Base-by-base conservation (phyloP, 129 eudicot species). In the Centaurea solstitialis region DNA sequence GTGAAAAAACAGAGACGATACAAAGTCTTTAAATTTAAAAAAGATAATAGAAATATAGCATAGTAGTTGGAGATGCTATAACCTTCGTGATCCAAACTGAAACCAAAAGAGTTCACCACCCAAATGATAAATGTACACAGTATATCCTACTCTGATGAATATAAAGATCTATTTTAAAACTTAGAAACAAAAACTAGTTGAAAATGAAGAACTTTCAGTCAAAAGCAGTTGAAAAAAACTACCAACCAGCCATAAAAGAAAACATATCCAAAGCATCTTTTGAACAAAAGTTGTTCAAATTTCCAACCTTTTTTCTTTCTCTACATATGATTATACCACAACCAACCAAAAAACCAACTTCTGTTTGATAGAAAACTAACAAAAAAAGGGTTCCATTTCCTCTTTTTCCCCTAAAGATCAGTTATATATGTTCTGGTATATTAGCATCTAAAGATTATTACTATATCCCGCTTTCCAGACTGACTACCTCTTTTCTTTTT, bases 301-400 rank as follows among this genome's bases (percentile, higher is more conserved):
- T 33, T 72, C 12, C 59, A 77, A 65, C 73, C 67, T 53, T 68
- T 81, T 39, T 28, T 65, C 57, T 26, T 64, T 26, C 50, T 77
- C 82, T 77, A 83, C 82, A 77, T 57, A 57, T 57, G 65, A 57
- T 71, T 83, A 83, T 77, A 72, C 43, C 86, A 83, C 86, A 83
- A 77, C 86, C 78, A 77, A 77, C 82, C 82, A 62, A 71, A 76
- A 62, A 62, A 45, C 68, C 75, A 70, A 62, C 17, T 28, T 66
- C 59, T 73, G 74, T 74, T 66, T 45, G 39, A 73, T 18, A 45
- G 59, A 59, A 76, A 82, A 82, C 47, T 50, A 70, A 65, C 70
- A 70, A 77, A 83, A 77, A 67, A 57, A 73, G 65, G 68, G 76
- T 81, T 75, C 39, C 24, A 53, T 5, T 75, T 40, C 85, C 80